Percentiles rank a stretch among this genome's conserved stretches.
Evolutionary conservation across 2,329 filamentous ascomycete genomes (phyloP).

Genomic region (Pezicula rhizophila): DNA sequence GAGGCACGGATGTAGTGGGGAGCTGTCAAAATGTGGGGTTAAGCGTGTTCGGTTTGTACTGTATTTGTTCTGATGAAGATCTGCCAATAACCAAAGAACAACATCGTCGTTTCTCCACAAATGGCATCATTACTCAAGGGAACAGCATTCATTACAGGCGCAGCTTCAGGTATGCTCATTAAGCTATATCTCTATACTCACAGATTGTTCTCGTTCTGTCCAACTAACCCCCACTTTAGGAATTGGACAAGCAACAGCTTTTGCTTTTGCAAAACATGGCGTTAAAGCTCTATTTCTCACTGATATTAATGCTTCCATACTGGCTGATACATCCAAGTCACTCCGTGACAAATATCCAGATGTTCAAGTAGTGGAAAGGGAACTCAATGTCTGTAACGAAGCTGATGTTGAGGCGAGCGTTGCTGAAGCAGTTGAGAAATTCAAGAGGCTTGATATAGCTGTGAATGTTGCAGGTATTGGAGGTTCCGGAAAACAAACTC

Average conservation of each 20-base stretch:
- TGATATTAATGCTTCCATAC: conserved; percentile 34
- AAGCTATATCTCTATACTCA: neutral
- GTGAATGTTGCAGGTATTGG: conserved; percentile 50
- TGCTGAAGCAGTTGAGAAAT: conserved; percentile 33
- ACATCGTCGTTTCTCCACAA: neutral
- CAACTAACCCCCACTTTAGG: conserved; percentile 26
- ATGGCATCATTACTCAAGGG: conserved; percentile 37
- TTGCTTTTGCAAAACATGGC: conserved; percentile 41
- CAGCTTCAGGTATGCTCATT: conserved; percentile 33
- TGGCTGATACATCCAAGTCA: conserved; percentile 26
- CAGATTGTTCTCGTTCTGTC: too few relatives aligned
- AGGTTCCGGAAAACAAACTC: conserved; percentile 35
- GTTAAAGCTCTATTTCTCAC: conserved; percentile 40
- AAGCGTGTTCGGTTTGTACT: too few relatives aligned
- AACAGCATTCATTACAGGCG: conserved; percentile 43
- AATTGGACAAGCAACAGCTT: conserved; percentile 41
- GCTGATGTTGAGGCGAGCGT: conserved; percentile 38
- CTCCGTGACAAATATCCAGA: conserved; percentile 33
- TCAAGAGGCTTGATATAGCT: conserved; percentile 49
- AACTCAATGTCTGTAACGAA: conserved; percentile 40
- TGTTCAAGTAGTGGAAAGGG: conserved; percentile 34
- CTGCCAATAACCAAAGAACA: too few relatives aligned
- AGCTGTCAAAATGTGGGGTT: too few relatives aligned
- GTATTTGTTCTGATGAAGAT: too few relatives aligned
- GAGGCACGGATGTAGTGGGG: too few relatives aligned